phyloP scores from a whole-genome alignment of 371 early-diverging fungal genomes.

The Apophysomyces elegans region DNA sequence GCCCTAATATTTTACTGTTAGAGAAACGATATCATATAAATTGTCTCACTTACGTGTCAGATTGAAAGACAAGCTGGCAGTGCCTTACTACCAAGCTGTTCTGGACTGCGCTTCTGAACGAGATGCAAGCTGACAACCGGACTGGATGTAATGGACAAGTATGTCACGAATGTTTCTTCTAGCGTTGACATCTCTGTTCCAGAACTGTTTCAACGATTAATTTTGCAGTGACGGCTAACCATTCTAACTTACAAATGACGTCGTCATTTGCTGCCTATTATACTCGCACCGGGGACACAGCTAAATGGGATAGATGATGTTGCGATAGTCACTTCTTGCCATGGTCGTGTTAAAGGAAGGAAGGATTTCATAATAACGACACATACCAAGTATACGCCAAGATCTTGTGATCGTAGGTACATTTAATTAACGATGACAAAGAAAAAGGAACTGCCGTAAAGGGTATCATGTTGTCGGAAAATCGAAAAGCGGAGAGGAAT shows the following conservation, averaged over 20 bases:
- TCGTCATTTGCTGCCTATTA: not conserved
- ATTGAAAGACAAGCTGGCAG: not conserved
- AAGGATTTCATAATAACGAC: too few species aligned
- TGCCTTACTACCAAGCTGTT: constrained; percentile 4
- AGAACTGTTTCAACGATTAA: not conserved
- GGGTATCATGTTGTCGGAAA: too few species aligned
- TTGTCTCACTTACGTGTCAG: not conserved
- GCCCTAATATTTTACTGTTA: too few species aligned
- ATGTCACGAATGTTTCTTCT: too few species aligned
- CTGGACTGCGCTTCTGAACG: not conserved
- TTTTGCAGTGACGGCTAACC: not conserved
- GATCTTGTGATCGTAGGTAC: too few species aligned
- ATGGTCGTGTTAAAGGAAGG: not conserved
- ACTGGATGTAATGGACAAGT: too few species aligned
- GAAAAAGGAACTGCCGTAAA: too few species aligned
- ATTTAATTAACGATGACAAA: too few species aligned
- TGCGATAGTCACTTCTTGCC: not conserved
- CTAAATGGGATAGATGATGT: not conserved
- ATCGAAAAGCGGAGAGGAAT: too few species aligned
- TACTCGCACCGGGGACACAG: not conserved
- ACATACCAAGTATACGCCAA: too few species aligned
- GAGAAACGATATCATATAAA: too few species aligned
- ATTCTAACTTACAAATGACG: not conserved
- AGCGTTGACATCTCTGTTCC: not conserved
- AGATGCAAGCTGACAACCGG: too few species aligned